Evolutionary conservation across 495 filamentous ascomycete genomes (phyloP), one percentile per base, ranked within the genome.

Genomic region (Hypoxylon lienhwacheense): DNA sequence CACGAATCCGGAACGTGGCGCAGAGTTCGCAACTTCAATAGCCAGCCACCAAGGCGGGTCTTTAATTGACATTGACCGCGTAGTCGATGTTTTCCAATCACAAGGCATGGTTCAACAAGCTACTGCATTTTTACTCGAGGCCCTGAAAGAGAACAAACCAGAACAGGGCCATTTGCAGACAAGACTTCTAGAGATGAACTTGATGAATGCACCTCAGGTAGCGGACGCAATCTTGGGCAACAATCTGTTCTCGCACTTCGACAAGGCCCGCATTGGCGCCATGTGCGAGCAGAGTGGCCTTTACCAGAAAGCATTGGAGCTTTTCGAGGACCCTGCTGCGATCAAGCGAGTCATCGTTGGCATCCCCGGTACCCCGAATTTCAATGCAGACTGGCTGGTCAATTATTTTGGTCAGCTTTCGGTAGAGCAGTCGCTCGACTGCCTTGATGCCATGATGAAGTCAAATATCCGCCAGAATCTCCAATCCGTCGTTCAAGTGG

Each of bases 71-170:
- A 81, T 99, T 52, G 91, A 96, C 64, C 91, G 93, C 20, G 89
- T 96, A 14, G 89, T 97, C 26, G 92, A 97, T 69, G 88, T 99
- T 33, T 99, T 99, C 82, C 82, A 95, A 66, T 90, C 92, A 16
- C 93, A 97, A 71, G 90, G 90, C 69, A 95, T 97, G 91, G 81
- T 96, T 37, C 93, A 97, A 70, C 90, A 95, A 66, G 93, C 92
- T 6, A 99, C 93, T 5, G 91, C 92, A 14, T 97, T 99, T 82
- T 75, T 99, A 25, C 80, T 99, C 17, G 95, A 97, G 69, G 91
- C 89, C 11, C 77, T 99, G 34, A 90, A 93, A 71, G 88, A 88
- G 47, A 96, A 99, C 76, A 86, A 86, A 61, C 92, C 91, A 3
- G 95, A 97, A 69, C 90, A 99, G 53, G 92, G 84, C 35, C 83